Base-by-base conservation (phyloP, 306 rosid species). In the Prinsepia uniflora region DNA sequence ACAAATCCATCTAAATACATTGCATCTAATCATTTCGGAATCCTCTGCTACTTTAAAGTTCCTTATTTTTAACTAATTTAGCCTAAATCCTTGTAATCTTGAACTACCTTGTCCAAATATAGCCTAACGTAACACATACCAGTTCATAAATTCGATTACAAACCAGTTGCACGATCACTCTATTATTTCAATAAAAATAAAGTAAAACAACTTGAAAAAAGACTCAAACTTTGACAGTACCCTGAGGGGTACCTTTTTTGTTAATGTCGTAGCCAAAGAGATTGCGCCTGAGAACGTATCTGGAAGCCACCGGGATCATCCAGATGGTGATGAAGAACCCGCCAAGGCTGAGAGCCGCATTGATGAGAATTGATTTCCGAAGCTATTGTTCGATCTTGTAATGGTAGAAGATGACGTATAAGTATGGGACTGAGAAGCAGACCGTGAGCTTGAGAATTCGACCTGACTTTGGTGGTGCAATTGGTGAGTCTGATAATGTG, bases 231-330 rank as follows among this genome's bases (percentile, higher is more conserved):
- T 86, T 87, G 67, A 87, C 73, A 49, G 70, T 80, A 62, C 99
- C 99, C 54, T 76, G 95, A 72, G 78, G 80, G 56, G 95, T 94
- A 17, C 96, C 99, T 89, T 79, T 91, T 79, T 94, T 94, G 74
- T 94, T 94, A 77, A 94, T 94, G 58, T 94, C 99, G 80, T 60
- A 84, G 34, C 99, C 99, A 84, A 84, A 94, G 17, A 94, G 86
- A 42, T 81, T 87, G 15, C 96, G 84, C 73, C 83, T 81, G 10
- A 90, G 79, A 69, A 91, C 91, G 67, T 87, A 89, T 91, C 76
- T 83, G 65, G 92, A 89, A 6, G 99, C 96, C 40, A 94, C 88
- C 3, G 99, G 97, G 65, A 94, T 91, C 88, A 94, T 48, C 74
- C 76, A 86, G 10, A 94, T 72, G 7, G 92, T 87, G 30, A 84